Evolutionary conservation across 768 basidiomycete genomes (phyloP), one percentile per base, ranked within the genome.

Genomic region (Fomitopsis serialis): DNA sequence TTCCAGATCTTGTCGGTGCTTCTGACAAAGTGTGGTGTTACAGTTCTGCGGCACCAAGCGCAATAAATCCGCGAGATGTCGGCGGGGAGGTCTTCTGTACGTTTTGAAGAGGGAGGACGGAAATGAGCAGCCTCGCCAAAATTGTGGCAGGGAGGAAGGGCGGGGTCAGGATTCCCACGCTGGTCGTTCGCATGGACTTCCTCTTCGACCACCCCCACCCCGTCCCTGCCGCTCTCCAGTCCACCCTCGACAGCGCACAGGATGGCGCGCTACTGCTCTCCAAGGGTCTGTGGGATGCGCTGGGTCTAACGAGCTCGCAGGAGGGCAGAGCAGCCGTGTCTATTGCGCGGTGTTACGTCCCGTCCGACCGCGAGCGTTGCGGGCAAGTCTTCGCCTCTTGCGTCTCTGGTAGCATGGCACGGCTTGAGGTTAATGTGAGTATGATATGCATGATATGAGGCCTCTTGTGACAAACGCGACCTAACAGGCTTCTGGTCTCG

Each of bases 381-480:
- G 32, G 21, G 48, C 37, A 51, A 8, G n/a, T 48, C 35, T 50
- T 6, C 59, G 37, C 37, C 52, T 42, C 34, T 57, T 3, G 51
- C 42, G 22, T 54, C 55, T 24, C 48, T 74, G 49, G 63, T 53
- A 5, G 75, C 71, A 54, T 72, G 72, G 73, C 71, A 42, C 45
- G 60, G 34, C 50, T 36, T 25, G 67, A 69, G 62, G 65, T 72
- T n/a, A 63, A 68, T 61, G 81, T 82, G 37, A 15, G 29, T 32
- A 35, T 55, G 70, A 60, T 53, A 42, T 9, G 9, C 32, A n/a
- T 48, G 3, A 4, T 21, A 11, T 34, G n/a, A 4, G 11, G 15
- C 27, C 22, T 50, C 24, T 50, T n/a, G 4, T 17, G 11, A 25
- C 7, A 2, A 11, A 17, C 29, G 32, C 45, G 22, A 23, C 6